Base-by-base conservation (phyloP, 1,139 yeast genomes). In the Candida sp. region DNA sequence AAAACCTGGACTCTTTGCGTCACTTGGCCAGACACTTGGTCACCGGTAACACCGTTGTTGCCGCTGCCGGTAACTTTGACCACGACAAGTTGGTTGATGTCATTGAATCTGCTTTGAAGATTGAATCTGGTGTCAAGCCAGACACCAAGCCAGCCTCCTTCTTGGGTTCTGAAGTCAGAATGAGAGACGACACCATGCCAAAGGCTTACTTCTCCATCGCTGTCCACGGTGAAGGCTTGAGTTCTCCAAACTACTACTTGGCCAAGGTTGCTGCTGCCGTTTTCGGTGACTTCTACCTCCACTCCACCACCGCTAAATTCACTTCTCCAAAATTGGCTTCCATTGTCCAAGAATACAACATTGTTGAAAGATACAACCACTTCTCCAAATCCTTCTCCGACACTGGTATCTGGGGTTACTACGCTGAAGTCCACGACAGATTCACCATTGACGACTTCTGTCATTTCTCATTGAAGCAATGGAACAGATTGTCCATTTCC, bases 271-370 rank as follows among this genome's bases (percentile, higher is more conserved):
- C 91, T 51, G 80, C 93, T 57, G 81, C 84, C 63, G 76, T 88
- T 59, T 84, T 84, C 62, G 94, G 94, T 63, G 62, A 75, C 55
- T 88, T 78, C 70, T 75, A 75, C 65, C 80, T 79, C 57, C 58
- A 66, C 58, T 78, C 85, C 56, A 82, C 90, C 64, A 61, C 68
- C 54, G 74, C 90, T 48, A 75, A 77, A 61, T 85, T 83, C 78
- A 88, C 90, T 68, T 94, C 97, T 70, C 85, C 97, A 58, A 91
- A 91, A 77, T 83, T 94, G 66, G 84, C 96, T 56, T 85, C 87
- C 67, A 78, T 85, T 65, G 84, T 88, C 58, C 82, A 78, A 70
- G 90, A 85, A 67, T 84, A 84, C 76, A 89, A 86, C 69, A 75
- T 88, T 67, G 87, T 86, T 64, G 92, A 87, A 68, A 76, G 81